Conservation (phyloP, 2,329 filamentous ascomycete species). For the Botrytis byssoidea region DNA sequence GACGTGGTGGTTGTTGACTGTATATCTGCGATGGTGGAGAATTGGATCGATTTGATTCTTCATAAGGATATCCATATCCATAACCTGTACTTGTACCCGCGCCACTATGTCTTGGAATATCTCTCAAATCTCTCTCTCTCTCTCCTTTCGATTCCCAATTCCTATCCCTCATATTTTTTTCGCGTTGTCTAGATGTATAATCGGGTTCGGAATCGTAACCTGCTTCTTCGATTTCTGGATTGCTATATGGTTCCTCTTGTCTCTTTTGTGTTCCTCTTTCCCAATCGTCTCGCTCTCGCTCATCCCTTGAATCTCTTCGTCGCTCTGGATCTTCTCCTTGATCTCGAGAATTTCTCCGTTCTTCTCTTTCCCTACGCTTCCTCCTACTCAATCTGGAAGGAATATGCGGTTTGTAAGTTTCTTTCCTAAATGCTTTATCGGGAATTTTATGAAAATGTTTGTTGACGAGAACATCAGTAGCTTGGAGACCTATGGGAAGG, state of each 20-base stretch:
- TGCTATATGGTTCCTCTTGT: conserved; percentile 15
- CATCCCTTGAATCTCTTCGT: not conserved
- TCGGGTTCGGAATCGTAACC: conserved; percentile 19
- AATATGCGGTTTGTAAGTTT: conserved; percentile 29
- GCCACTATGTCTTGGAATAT: conserved; percentile 18
- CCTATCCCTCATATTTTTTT: conserved; percentile 7
- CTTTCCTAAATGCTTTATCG: conserved; percentile 26
- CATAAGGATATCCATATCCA: conserved; percentile 3
- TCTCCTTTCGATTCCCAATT: conserved; percentile 1
- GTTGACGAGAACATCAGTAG: conserved; percentile 24
- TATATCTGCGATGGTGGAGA: not conserved
- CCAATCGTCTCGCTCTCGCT: not conserved
- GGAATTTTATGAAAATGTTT: conserved; percentile 32
- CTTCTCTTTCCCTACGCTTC: not conserved
- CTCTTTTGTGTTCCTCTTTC: not conserved
- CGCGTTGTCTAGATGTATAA: not conserved
- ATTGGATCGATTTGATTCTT: conserved; percentile 5
- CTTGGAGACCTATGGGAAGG: conserved; percentile 21
- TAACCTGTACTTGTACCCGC: not conserved
- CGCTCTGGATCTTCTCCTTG: not conserved
- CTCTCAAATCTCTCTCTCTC: not conserved
- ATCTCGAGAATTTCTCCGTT: not conserved
- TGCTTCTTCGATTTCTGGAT: conserved; percentile 17
- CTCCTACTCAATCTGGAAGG: not conserved
- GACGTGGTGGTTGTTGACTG: conserved; percentile 17